These are phyloP conservation scores for Scolecobasidium constrictum DNA, from an alignment of 2,329 filamentous ascomycete species.

Conservation along the genomic window DNA sequence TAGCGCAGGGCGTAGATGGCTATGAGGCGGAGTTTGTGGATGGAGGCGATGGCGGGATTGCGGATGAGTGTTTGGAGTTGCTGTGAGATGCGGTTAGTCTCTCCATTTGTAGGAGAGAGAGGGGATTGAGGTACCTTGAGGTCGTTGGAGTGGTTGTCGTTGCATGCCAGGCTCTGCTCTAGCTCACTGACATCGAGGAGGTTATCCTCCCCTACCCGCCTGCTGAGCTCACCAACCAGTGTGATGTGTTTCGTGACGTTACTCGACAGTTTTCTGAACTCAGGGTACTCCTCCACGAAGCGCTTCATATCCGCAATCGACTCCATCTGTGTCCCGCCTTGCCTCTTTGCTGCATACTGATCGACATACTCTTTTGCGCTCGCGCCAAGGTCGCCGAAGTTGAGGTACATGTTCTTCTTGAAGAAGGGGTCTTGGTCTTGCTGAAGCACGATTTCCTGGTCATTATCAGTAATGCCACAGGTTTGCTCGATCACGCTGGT, in stretches of 20 bases:
- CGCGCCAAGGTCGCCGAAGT: constrained; percentile 88
- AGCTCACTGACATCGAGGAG: constrained; percentile 94
- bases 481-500: not conserved
- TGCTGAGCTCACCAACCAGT: constrained; percentile 83
- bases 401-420: constrained; percentile 98
- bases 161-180: constrained; percentile 93
- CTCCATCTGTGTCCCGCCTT: constrained; percentile 90
- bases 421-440: constrained; percentile 98
- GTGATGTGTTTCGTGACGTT: constrained; percentile 99
- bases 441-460: constrained; percentile 78
- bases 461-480: not conserved
- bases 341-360: constrained; percentile 96
- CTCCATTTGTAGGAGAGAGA: not conserved
- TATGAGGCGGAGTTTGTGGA: constrained; percentile 81
- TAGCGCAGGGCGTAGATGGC: constrained; percentile 94
- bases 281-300: constrained; percentile 97
- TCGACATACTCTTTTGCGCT: constrained; percentile 99
- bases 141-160: constrained; percentile 85
- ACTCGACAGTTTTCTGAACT: constrained; percentile 91
- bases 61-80: constrained; percentile 80
- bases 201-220: constrained; percentile 74
- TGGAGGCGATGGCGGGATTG: constrained; percentile 60
- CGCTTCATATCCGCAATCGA: constrained; percentile 98
- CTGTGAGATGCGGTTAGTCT: constrained; percentile 31
- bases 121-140: constrained; percentile 53